phyloP scores from a whole-genome alignment of 164 flowering plant species.

The Hamamelis virginiana region DNA sequence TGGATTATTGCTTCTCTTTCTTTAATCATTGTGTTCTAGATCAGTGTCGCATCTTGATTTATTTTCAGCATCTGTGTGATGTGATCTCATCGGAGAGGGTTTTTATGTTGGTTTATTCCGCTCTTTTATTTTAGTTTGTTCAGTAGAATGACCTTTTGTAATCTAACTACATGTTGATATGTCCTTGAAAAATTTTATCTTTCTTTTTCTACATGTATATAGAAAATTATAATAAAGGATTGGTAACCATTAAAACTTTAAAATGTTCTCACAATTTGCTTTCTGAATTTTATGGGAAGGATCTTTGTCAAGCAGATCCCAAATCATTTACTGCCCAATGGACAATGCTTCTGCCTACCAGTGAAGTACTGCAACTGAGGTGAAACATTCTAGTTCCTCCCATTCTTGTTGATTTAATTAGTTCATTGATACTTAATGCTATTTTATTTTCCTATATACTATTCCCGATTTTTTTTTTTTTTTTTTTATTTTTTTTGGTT shows the following conservation, averaged over 20 bases:
- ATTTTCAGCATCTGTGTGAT: background rate
- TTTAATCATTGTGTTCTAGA: too few species aligned
- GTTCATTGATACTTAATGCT: background rate
- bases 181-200: background rate
- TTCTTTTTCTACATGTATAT: background rate
- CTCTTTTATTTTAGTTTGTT: background rate
- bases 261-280: background rate
- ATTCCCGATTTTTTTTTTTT: background rate
- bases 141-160: background rate
- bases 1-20: background rate
- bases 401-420: background rate
- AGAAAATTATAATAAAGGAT: background rate
- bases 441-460: background rate
- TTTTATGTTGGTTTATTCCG: background rate
- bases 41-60: background rate
- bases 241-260: background rate
- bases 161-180: background rate
- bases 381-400: conserved; percentile 20
- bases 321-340: conserved; percentile 71
- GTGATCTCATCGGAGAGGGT: too few species aligned
- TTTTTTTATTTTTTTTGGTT: too few species aligned
- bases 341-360: conserved; percentile 85
- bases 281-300: conserved; percentile 41
- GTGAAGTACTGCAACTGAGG: conserved; percentile 81
- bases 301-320: conserved; percentile 86